Evolutionary conservation across 441 rosid genomes (phyloP).

Genomic region (Mallotus japonicus): DNA sequence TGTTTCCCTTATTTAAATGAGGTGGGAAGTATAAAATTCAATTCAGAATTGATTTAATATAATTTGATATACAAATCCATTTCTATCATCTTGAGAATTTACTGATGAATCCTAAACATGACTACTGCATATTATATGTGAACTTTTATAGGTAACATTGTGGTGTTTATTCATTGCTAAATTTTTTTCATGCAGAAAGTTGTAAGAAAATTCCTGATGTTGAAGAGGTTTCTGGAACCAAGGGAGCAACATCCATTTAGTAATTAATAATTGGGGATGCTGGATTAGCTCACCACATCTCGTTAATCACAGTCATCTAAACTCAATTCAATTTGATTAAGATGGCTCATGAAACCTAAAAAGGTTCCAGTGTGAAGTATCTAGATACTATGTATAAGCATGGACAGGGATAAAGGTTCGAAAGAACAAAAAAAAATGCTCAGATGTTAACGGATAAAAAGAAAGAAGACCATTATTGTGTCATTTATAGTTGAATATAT

Average conservation of each 20-base stretch:
- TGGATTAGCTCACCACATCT: neutral
- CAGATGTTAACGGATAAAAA: neutral
- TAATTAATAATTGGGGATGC: neutral
- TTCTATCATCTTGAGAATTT: neutral
- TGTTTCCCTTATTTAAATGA: neutral
- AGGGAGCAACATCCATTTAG: conserved; percentile 35
- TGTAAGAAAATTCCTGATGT: conserved; percentile 56
- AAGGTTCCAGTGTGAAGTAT: neutral
- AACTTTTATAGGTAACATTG: neutral
- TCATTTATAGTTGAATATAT: neutral
- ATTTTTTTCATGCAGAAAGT: conserved; percentile 46
- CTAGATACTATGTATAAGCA: neutral
- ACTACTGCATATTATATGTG: neutral
- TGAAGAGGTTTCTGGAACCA: conserved; percentile 54
- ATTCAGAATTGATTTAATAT: too few relatives aligned
- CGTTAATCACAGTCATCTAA: neutral
- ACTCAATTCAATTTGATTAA: neutral
- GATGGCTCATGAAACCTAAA: neutral
- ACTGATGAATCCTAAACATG: neutral
- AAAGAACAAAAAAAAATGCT: neutral
- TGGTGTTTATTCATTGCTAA: conserved; percentile 15
- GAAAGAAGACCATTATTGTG: neutral
- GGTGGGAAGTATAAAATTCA: neutral
- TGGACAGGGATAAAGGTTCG: neutral
- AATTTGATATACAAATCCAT: too few relatives aligned